Conservation (phyloP, 129 eudicot genomes). For the Centaurea solstitialis region DNA sequence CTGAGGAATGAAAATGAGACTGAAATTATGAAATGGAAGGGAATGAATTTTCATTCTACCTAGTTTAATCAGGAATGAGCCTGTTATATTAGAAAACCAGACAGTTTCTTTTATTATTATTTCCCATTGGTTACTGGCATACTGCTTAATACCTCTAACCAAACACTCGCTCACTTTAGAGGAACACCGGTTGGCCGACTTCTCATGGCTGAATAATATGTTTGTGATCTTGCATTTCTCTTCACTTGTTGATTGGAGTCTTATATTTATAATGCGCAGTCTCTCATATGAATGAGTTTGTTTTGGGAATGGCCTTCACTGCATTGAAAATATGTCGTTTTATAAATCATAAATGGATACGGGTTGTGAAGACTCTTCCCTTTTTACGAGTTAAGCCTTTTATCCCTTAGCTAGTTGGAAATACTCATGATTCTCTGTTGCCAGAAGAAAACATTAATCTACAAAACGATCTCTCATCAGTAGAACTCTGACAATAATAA, state of each 20-base stretch:
- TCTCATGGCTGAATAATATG: not conserved
- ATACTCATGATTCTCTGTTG: not conserved
- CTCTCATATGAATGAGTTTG: not conserved
- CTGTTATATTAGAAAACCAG: too few species aligned
- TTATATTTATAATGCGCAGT: not conserved
- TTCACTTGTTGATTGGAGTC: not conserved
- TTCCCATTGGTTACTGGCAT: too few species aligned
- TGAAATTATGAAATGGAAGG: too few species aligned
- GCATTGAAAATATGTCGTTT: not conserved
- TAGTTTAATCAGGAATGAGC: too few species aligned
- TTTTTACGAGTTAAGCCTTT: not conserved
- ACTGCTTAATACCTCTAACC: too few species aligned
- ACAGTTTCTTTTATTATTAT: too few species aligned
- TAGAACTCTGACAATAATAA: not conserved
- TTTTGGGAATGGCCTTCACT: not conserved
- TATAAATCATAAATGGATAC: slow-evolving; percentile 2
- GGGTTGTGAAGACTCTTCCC: too few species aligned
- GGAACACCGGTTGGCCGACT: not conserved
- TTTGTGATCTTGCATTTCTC: not conserved
- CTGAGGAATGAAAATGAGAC: too few species aligned
- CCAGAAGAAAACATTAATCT: not conserved
- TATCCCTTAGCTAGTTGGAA: not conserved
- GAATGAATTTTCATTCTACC: too few species aligned
- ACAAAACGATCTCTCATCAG: not conserved
- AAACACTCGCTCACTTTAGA: too few species aligned